Conservation (phyloP, 768 basidiomycete species). For the Lactarius deliciosus region DNA sequence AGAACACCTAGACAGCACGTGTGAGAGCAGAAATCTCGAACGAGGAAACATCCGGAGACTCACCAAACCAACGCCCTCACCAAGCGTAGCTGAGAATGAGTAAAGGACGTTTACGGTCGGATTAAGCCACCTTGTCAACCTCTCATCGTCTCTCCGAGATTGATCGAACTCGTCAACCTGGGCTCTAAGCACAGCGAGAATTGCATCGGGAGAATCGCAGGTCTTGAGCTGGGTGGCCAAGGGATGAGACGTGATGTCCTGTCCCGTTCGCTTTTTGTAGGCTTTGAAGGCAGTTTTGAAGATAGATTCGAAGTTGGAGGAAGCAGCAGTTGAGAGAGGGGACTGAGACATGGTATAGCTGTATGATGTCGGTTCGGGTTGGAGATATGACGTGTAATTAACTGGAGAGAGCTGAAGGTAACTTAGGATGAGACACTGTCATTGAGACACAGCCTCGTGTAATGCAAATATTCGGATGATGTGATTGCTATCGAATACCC, state of each 20-base stretch:
- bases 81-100: neutral
- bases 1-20: neutral
- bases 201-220: neutral
- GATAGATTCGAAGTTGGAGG: neutral
- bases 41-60: neutral
- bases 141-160: neutral
- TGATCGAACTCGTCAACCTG: neutral
- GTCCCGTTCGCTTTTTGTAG: neutral
- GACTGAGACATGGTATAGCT: neutral
- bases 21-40: neutral
- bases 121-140: constrained; percentile 6
- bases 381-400: no score
- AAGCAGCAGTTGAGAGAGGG: neutral
- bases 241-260: neutral
- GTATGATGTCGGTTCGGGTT: no score
- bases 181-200: neutral
- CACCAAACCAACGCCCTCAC: neutral
- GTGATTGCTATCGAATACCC: no score
- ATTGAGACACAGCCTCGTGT: no score
- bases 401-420: no score
- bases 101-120: neutral
- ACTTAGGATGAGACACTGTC: no score
- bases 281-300: neutral
- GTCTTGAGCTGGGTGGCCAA: neutral
- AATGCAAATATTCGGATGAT: no score